phyloP scores from a whole-genome alignment of 2,329 filamentous ascomycete genomes.

The Orbilia quercus region DNA sequence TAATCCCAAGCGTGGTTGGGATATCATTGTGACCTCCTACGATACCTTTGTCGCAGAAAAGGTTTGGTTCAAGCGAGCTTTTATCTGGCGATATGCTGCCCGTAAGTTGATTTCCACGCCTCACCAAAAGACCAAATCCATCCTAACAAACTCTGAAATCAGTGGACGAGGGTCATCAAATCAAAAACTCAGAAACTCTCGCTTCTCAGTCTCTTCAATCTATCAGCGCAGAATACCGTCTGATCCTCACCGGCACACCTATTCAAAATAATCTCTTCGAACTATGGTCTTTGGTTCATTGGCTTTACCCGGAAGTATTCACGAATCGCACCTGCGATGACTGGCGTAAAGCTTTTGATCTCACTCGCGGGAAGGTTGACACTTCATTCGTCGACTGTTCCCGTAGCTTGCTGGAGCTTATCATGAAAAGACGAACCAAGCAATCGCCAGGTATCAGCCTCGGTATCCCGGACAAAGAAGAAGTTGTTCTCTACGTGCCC shows the following conservation, averaged over 20 bases:
- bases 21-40: conserved; percentile 60
- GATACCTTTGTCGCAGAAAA: conserved; percentile 59
- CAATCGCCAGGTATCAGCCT: conserved; percentile 68
- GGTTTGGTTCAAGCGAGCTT: conserved; percentile 67
- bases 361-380: conserved; percentile 69
- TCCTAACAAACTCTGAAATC: conserved; percentile 68
- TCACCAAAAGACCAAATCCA: conserved; percentile 64
- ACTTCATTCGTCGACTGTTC: conserved; percentile 68
- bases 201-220: conserved; percentile 81
- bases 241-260: conserved; percentile 89
- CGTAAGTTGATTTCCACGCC: conserved; percentile 70
- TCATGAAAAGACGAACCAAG: conserved; percentile 73
- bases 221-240: conserved; percentile 81
- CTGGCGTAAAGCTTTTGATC: conserved; percentile 70
- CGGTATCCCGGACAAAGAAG: conserved; percentile 70
- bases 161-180: conserved; percentile 94
- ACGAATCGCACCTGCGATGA: conserved; percentile 66
- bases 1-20: conserved; percentile 73
- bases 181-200: conserved; percentile 88
- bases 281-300: conserved; percentile 86
- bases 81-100: conserved; percentile 68
- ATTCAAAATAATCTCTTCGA: conserved; percentile 95
- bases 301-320: conserved; percentile 82
- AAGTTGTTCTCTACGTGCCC: conserved; percentile 70
- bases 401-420: conserved; percentile 68